Conservation (phyloP, 2,329 filamentous ascomycete species). For the Paecilomyces sp. region DNA sequence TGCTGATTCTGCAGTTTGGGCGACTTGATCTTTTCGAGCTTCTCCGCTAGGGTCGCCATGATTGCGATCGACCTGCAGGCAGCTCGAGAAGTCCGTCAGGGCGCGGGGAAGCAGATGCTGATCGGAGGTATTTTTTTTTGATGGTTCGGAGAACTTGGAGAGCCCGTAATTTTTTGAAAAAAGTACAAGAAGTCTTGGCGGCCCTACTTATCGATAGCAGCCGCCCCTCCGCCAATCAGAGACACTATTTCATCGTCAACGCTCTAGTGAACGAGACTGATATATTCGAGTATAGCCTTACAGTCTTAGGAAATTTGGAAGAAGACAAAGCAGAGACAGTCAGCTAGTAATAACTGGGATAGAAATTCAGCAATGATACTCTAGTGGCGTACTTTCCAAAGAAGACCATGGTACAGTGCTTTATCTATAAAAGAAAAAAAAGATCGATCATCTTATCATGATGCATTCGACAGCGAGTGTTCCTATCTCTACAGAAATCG, state of each 20-base stretch:
- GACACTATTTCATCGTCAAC: not conserved
- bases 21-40: slow-evolving; percentile 93
- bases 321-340: not conserved
- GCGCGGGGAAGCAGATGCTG: slow-evolving; percentile 9
- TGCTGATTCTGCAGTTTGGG: slow-evolving; percentile 94
- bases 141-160: slow-evolving; percentile 7
- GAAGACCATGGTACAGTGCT: not conserved
- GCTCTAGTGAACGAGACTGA: not conserved
- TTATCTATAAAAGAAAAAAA: not conserved
- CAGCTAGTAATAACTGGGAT: not conserved
- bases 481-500: not conserved
- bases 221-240: not conserved
- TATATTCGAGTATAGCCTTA: not conserved
- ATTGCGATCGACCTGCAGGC: slow-evolving; percentile 22
- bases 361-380: not conserved
- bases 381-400: not conserved
- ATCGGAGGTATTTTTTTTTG: slow-evolving; percentile 16
- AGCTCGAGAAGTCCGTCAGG: slow-evolving; percentile 14
- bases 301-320: too few species aligned
- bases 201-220: slow-evolving; percentile 16
- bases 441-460: not conserved
- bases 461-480: not conserved
- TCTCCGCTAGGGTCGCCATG: slow-evolving; percentile 69
- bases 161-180: slow-evolving; percentile 15
- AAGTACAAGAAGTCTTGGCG: slow-evolving; percentile 25